Evolutionary conservation across 148 eudicot species (phyloP).

Genomic region (Chenopodium formosanum): DNA sequence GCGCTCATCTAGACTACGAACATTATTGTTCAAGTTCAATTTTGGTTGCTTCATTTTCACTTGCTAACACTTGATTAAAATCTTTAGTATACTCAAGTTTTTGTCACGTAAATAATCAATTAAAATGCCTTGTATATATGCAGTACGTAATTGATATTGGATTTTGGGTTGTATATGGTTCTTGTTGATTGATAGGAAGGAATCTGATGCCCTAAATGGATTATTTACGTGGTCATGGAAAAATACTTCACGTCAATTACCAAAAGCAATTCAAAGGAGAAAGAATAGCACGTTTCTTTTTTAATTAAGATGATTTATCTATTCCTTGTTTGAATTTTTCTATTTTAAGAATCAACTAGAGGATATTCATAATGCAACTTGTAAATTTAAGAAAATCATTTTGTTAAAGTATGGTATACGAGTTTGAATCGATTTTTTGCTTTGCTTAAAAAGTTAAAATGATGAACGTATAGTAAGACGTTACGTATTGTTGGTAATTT

Average conservation of each 20-base stretch:
- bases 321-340: not conserved
- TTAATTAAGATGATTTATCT: not conserved
- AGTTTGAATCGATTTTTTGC: not conserved
- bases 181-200: slow-evolving; percentile 4
- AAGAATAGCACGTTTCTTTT: not conserved
- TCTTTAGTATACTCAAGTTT: not conserved
- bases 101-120: not conserved
- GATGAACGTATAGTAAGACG: too few relatives aligned
- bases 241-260: not conserved
- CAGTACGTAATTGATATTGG: not conserved
- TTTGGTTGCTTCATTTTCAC: slow-evolving; percentile 24
- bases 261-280: not conserved
- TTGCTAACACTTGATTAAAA: not conserved
- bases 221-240: not conserved
- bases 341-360: not conserved
- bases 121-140: slow-evolving; percentile 5
- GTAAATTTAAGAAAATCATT: not conserved
- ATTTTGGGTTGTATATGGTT: not conserved
- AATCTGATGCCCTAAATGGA: slow-evolving; percentile 15
- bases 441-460: too few relatives aligned
- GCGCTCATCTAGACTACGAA: slow-evolving; percentile 24
- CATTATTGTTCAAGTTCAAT: not conserved
- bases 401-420: not conserved
- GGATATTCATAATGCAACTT: not conserved
- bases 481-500: too few relatives aligned